phyloP scores from a whole-genome alignment of 2,329 filamentous ascomycete genomes.

The Diaporthe ilicicola region DNA sequence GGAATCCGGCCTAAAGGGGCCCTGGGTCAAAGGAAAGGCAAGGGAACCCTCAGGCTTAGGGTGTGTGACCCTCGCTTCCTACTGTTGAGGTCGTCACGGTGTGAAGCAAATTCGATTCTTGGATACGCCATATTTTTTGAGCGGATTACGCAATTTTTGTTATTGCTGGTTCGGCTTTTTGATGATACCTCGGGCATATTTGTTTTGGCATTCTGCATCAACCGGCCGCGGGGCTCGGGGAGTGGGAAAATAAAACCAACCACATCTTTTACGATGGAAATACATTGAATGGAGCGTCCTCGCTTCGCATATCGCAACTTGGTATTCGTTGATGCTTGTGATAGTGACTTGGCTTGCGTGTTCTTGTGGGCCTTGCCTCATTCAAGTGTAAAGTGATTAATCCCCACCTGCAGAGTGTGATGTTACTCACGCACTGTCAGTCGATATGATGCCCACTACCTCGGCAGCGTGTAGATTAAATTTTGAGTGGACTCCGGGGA shows the following conservation, averaged over 20 bases:
- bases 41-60: neutral
- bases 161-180: conserved; percentile 12
- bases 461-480: neutral
- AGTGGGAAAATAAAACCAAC: conserved; percentile 14
- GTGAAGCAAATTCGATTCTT: conserved; percentile 17
- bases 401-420: too few species aligned
- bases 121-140: neutral
- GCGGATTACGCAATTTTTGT: conserved; percentile 1
- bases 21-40: neutral
- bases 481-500: neutral
- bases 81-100: neutral
- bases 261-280: conserved; percentile 1
- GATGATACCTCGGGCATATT: conserved; percentile 18
- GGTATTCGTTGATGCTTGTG: neutral
- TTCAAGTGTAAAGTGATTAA: too few species aligned
- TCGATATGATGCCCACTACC: neutral
- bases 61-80: neutral
- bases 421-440: neutral
- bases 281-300: conserved; percentile 11
- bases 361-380: neutral
- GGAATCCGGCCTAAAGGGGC: neutral
- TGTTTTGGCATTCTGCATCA: conserved; percentile 16
- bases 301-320: neutral
- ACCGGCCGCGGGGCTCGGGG: neutral
- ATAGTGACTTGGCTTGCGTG: neutral